Percentiles rank a stretch among this genome's conserved stretches.
Evolutionary conservation across 257 asterid genomes (phyloP).

Genomic region (Primulina huaijiensis): DNA sequence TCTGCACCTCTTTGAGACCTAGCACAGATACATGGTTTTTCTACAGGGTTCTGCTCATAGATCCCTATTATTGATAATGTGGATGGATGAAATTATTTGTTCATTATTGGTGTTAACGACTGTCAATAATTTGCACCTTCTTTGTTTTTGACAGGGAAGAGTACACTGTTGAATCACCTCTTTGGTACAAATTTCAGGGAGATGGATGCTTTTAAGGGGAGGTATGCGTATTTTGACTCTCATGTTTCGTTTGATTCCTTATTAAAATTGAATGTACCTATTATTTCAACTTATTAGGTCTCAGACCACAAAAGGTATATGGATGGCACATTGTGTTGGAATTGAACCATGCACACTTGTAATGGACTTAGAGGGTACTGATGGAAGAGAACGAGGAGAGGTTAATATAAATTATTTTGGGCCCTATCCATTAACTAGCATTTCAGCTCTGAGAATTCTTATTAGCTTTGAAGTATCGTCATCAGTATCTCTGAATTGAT

Average conservation of each 20-base stretch:
- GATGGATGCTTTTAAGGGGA: slow-evolving; percentile 94
- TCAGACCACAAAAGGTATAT: slow-evolving; percentile 79
- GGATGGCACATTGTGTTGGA: slow-evolving; percentile 71
- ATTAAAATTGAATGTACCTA: slow-evolving; percentile 24
- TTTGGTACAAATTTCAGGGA: slow-evolving; percentile 78
- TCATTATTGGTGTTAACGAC: slow-evolving; percentile 10
- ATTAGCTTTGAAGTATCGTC: not conserved
- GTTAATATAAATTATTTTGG: slow-evolving; percentile 34
- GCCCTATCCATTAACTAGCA: slow-evolving; percentile 6
- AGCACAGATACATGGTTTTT: not conserved
- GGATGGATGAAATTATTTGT: not conserved
- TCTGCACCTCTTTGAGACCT: not conserved
- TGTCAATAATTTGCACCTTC: slow-evolving; percentile 6
- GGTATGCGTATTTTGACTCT: slow-evolving; percentile 45
- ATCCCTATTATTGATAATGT: not conserved
- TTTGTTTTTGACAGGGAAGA: slow-evolving; percentile 67
- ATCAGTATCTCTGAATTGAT: not conserved
- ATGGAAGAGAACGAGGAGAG: slow-evolving; percentile 99
- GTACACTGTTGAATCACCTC: slow-evolving; percentile 82
- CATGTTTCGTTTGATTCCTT: slow-evolving; percentile 16
- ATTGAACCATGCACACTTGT: slow-evolving; percentile 79
- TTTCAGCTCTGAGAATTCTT: slow-evolving; percentile 6
- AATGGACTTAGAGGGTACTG: slow-evolving; percentile 99
- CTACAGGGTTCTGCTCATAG: not conserved
- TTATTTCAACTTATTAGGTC: slow-evolving; percentile 46